Conservation (phyloP, 768 basidiomycete species). For the Pulveroboletus sp. region DNA sequence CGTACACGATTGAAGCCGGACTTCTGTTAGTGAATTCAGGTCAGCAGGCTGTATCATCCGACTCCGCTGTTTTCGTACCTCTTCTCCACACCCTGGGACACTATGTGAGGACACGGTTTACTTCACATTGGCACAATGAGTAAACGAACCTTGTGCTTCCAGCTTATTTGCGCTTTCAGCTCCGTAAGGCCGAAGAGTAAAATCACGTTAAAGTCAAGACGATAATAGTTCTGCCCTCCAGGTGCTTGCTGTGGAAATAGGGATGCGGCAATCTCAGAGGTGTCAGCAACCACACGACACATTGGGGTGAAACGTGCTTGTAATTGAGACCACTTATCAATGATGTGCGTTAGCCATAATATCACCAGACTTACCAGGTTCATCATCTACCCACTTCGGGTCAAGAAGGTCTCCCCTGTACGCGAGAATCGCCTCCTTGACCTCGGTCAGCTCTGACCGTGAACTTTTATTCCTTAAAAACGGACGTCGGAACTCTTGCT, state of each 20-base stretch:
- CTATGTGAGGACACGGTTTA: not conserved
- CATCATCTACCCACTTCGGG: slow-evolving; percentile 13
- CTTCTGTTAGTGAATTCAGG: slow-evolving; percentile 2
- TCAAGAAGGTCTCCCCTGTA: slow-evolving; percentile 12
- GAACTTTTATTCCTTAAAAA: not conserved
- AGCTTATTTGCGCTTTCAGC: slow-evolving; percentile 41
- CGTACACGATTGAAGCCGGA: slow-evolving; percentile 20
- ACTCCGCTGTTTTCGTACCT: not conserved
- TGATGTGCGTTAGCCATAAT: not conserved
- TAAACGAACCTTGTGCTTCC: slow-evolving; percentile 30
- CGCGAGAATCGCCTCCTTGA: slow-evolving; percentile 6
- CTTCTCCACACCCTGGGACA: slow-evolving; percentile 15
- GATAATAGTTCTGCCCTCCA: slow-evolving; percentile 9
- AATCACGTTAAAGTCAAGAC: slow-evolving; percentile 24
- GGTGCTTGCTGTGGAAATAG: not conserved
- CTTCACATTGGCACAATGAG: not conserved
- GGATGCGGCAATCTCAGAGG: not conserved
- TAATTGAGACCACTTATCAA: not conserved
- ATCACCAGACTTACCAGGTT: slow-evolving; percentile 2
- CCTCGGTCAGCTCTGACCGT: not conserved
- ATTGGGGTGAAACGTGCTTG: slow-evolving; percentile 6
- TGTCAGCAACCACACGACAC: slow-evolving; percentile 1
- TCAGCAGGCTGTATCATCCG: not conserved
- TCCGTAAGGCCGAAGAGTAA: slow-evolving; percentile 36
- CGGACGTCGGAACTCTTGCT: not conserved